Conservation (phyloP, 768 basidiomycete genomes). For the Auriscalpium microsporum region DNA sequence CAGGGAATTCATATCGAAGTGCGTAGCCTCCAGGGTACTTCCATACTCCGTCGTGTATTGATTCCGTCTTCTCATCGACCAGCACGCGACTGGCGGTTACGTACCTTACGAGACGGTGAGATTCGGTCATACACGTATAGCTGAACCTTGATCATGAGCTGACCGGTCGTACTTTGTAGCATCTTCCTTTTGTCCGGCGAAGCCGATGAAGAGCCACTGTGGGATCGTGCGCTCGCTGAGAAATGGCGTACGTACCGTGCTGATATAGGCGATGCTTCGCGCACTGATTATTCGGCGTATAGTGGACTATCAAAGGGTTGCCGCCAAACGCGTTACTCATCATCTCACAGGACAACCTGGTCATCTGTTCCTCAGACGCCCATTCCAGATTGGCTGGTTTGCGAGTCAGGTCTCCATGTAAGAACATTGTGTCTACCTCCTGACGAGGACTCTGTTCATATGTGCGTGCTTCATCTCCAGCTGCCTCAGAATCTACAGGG, state of each 20-base stretch:
- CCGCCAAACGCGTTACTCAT: constrained; percentile 52
- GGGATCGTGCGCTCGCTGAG: constrained; percentile 63
- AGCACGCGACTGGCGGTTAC: constrained; percentile 15
- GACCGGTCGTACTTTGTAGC: constrained; percentile 15
- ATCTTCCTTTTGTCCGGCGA: constrained; percentile 46
- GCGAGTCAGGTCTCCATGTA: constrained; percentile 57
- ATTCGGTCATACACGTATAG: no score
- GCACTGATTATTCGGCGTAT: constrained; percentile 2
- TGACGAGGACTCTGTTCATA: not conserved
- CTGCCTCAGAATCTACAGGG: constrained; percentile 58
- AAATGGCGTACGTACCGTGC: constrained; percentile 61
- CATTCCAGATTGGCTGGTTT: constrained; percentile 27
- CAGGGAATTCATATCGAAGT: constrained; percentile 14
- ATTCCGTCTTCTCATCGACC: not conserved
- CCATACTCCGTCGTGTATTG: not conserved
- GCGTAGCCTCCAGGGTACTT: not conserved
- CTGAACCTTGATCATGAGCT: not conserved
- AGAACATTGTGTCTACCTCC: not conserved
- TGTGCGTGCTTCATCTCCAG: constrained; percentile 24
- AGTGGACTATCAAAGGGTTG: constrained; percentile 64
- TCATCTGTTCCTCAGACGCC: constrained; percentile 50
- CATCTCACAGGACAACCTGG: constrained; percentile 43
- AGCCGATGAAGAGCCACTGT: constrained; percentile 37
- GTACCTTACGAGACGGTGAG: constrained; percentile 13
- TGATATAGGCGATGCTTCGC: not conserved